These are phyloP conservation scores for Glycine latifolia DNA, from an alignment of 306 rosid genomes.

Conservation along the genomic window DNA sequence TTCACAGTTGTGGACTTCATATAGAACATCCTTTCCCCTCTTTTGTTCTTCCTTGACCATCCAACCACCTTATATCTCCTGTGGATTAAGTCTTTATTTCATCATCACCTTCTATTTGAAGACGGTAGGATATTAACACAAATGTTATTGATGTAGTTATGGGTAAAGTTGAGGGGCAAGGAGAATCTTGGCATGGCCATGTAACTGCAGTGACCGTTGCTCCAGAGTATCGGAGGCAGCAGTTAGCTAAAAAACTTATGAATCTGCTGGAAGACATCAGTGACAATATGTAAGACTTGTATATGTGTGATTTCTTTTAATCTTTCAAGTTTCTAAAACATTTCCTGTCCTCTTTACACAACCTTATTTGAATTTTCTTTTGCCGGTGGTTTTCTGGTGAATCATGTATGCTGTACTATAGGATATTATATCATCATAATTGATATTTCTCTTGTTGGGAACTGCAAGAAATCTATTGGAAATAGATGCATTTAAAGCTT, in stretches of 20 bases:
- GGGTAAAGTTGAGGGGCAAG: conserved; percentile 99
- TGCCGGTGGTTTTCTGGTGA: not conserved
- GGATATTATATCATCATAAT: not conserved
- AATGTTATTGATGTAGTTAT: conserved; percentile 66
- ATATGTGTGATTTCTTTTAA: conserved; percentile 1
- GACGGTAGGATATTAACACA: not conserved
- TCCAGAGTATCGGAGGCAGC: conserved; percentile 94
- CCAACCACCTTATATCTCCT: too few relatives aligned
- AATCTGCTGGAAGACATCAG: conserved; percentile 91
- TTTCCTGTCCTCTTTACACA: not conserved
- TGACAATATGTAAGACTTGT: conserved; percentile 75
- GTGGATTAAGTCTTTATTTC: not conserved
- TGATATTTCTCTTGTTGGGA: too few relatives aligned
- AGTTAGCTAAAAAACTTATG: conserved; percentile 96
- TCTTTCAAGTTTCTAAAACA: conserved; percentile 18
- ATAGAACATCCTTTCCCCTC: not conserved
- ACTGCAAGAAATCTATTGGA: too few relatives aligned
- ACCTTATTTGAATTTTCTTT: conserved; percentile 11
- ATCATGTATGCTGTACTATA: conserved; percentile 10
- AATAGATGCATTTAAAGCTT: too few relatives aligned
- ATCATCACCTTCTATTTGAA: not conserved
- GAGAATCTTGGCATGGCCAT: conserved; percentile 99
- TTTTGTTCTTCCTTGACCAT: too few relatives aligned
- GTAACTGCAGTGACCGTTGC: conserved; percentile 96
- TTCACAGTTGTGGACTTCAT: not conserved